These are phyloP conservation scores for Pythium monospermum DNA, from an alignment of 352 stramenopile species.

Conservation along the genomic window DNA sequence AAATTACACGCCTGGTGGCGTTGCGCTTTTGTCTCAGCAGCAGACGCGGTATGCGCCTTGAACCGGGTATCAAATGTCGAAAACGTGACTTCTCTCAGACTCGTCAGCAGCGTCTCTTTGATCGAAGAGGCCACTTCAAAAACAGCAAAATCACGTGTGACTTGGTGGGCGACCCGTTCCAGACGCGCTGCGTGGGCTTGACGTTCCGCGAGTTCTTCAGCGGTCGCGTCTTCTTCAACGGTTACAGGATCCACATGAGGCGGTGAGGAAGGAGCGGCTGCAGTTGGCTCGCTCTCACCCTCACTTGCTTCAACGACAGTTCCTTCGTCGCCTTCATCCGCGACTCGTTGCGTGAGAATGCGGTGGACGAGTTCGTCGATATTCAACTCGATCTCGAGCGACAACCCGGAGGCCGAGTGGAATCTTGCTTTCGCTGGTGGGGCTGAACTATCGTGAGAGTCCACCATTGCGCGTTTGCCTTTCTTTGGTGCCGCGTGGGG, in stretches of 20 bases:
- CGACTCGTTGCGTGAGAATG: conserved; percentile 30
- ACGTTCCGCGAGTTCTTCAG: conserved; percentile 1
- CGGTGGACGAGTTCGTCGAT: conserved; percentile 22
- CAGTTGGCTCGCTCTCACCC: neutral
- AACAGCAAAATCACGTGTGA: conserved; percentile 25
- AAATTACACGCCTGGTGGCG: conserved; percentile 31
- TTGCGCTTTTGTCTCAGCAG: conserved; percentile 23
- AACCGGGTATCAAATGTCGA: conserved; percentile 34
- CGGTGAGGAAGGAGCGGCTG: neutral
- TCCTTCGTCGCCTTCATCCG: conserved; percentile 16
- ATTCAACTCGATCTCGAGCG: conserved; percentile 19
- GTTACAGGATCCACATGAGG: too few relatives aligned
- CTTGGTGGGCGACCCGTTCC: conserved; percentile 3
- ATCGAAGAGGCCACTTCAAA: conserved; percentile 26
- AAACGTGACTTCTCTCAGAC: conserved; percentile 41
- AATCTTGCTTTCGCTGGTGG: conserved; percentile 19
- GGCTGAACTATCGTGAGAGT: conserved; percentile 22
- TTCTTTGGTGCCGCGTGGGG: neutral
- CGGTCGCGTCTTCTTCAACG: conserved; percentile 1
- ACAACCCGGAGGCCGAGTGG: conserved; percentile 13
- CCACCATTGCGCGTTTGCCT: conserved; percentile 10
- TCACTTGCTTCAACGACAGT: neutral
- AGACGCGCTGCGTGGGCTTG: conserved; percentile 6
- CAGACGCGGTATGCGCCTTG: conserved; percentile 12
- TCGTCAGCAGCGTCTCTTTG: conserved; percentile 6